Conservation (phyloP, 176 grass and related monocot genomes). For the Oryza australiensis region DNA sequence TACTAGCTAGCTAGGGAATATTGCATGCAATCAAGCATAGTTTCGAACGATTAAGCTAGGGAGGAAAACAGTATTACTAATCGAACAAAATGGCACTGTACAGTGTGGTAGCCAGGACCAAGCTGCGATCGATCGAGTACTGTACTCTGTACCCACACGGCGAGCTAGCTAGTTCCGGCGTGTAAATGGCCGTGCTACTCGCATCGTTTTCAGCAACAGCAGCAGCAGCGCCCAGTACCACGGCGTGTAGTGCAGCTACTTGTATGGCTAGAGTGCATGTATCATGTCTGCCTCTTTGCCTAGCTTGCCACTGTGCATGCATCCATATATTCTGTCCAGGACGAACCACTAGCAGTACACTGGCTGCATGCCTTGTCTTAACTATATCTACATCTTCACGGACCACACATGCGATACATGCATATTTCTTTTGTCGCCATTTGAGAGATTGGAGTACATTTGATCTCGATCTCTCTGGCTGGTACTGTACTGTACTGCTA, state of each 20-base stretch:
- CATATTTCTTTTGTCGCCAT: neutral
- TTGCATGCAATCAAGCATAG: neutral
- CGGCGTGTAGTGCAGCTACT: neutral
- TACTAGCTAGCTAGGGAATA: neutral
- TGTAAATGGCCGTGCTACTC: neutral
- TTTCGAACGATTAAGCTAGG: neutral
- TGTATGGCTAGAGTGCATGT: neutral
- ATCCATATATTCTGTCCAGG: neutral
- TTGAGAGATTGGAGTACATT: neutral
- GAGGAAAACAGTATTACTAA: neutral
- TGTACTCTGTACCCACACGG: too few species aligned
- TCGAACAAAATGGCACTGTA: neutral
- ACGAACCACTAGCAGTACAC: neutral
- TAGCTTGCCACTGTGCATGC: neutral
- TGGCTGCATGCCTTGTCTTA: neutral
- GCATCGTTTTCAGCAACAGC: neutral
- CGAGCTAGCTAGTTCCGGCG: too few species aligned
- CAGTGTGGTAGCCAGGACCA: neutral
- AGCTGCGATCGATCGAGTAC: too few species aligned
- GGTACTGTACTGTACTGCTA: neutral
- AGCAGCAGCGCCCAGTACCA: neutral
- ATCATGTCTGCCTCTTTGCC: neutral
- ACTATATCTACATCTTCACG: neutral
- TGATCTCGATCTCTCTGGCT: neutral
- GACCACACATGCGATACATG: neutral